Evolutionary conservation across 495 filamentous ascomycete genomes (phyloP).

Genomic region (Xanthoparmelia taractica): DNA sequence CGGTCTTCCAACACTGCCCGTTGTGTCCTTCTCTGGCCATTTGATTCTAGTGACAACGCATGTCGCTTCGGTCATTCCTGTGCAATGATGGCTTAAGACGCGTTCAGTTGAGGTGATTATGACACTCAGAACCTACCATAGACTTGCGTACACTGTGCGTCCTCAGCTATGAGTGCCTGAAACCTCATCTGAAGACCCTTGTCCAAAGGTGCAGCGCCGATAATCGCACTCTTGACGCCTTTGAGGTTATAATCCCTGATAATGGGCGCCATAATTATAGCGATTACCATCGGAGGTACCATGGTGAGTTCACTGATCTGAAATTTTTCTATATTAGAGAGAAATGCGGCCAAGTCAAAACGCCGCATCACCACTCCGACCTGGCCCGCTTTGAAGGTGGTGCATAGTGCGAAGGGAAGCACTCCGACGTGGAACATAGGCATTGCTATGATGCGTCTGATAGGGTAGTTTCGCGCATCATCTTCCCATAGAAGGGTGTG

Average conservation of each 20-base stretch:
- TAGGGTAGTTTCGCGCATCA: conserved; percentile 36
- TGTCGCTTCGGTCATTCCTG: conserved; percentile 40
- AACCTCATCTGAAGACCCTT: conserved; percentile 38
- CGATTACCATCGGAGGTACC: conserved; percentile 51
- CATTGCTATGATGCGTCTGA: conserved; percentile 41
- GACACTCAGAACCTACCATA: conserved; percentile 22
- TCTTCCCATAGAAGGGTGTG: conserved; percentile 39
- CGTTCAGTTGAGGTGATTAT: not conserved
- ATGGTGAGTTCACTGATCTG: conserved; percentile 44
- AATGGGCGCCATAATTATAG: conserved; percentile 40
- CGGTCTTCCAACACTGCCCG: conserved; percentile 36
- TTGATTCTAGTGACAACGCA: conserved; percentile 44
- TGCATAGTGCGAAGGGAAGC: conserved; percentile 34
- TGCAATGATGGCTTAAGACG: not conserved
- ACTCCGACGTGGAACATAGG: conserved; percentile 56
- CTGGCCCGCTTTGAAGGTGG: conserved; percentile 40
- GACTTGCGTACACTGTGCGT: conserved; percentile 32
- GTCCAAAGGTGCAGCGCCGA: conserved; percentile 47
- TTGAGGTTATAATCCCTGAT: conserved; percentile 38
- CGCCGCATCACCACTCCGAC: conserved; percentile 50
- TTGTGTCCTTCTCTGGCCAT: conserved; percentile 33
- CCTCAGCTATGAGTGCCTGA: conserved; percentile 33
- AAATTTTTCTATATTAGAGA: conserved; percentile 42
- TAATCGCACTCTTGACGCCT: conserved; percentile 32
- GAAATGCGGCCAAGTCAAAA: conserved; percentile 46